These are phyloP conservation scores for Brassica balearica DNA, from an alignment of 441 rosid genomes.

Conservation along the genomic window DNA sequence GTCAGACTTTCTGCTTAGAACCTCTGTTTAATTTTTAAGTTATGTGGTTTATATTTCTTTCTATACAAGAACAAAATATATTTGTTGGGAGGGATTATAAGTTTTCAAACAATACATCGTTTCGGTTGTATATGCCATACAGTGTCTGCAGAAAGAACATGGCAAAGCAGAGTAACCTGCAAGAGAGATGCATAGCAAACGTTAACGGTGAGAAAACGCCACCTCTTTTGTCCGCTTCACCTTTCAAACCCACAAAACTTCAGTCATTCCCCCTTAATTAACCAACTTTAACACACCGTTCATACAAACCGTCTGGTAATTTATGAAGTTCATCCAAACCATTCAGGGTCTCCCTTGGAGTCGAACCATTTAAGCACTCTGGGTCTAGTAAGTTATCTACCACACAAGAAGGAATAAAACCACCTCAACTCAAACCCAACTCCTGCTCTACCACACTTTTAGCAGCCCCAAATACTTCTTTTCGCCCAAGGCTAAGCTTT, in stretches of 20 bases:
- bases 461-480: background rate
- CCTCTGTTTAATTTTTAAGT: background rate
- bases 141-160: background rate
- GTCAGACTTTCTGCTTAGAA: conserved; percentile 28
- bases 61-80: conserved; percentile 10
- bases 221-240: background rate
- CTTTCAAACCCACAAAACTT: background rate
- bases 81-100: conserved; percentile 22
- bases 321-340: background rate
- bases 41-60: conserved; percentile 19
- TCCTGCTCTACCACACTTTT: background rate
- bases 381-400: background rate
- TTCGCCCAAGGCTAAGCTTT: background rate
- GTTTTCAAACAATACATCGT: conserved; percentile 8
- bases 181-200: background rate
- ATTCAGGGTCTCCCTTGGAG: background rate
- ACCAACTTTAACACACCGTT: background rate
- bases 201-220: background rate
- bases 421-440: too few species aligned
- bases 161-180: background rate
- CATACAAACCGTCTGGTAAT: background rate
- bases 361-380: background rate
- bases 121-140: conserved; percentile 17
- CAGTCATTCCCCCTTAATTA: background rate
- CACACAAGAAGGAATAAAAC: background rate